Evolutionary conservation across 1,139 yeast genomes (phyloP).

Genomic region (Geotrichum europaeum): DNA sequence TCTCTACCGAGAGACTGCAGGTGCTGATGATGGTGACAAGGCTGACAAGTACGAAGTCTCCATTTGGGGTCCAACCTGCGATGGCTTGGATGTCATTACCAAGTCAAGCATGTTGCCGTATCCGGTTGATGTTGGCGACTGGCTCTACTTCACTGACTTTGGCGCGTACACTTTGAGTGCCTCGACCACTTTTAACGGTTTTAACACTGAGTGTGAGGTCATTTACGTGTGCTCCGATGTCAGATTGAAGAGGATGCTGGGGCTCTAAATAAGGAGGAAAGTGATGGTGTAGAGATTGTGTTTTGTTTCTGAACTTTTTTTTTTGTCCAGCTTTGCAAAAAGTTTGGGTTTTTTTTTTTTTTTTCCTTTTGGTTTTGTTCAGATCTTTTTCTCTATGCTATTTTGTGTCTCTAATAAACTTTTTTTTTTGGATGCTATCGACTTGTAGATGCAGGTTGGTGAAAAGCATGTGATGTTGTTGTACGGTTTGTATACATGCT

Average conservation of each 20-base stretch:
- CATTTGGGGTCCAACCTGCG: conserved; percentile 98
- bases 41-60: conserved; percentile 40
- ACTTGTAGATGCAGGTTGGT: no score
- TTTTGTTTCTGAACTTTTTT: background rate
- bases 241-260: conserved; percentile 17
- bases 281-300: background rate
- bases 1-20: conserved; percentile 38
- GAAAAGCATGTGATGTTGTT: no score
- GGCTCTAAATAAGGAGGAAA: conserved; percentile 2
- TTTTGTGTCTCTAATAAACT: background rate
- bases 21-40: conserved; percentile 19
- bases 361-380: background rate
- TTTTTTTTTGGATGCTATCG: background rate
- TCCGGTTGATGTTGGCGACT: conserved; percentile 76
- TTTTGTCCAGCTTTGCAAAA: background rate
- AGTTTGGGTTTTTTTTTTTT: conserved; percentile 1
- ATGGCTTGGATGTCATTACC: conserved; percentile 84
- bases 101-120: conserved; percentile 47
- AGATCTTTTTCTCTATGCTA: background rate
- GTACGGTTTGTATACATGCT: no score
- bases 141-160: conserved; percentile 76
- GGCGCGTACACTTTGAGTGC: conserved; percentile 97
- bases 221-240: conserved; percentile 52
- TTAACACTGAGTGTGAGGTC: conserved; percentile 55
- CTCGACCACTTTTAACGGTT: conserved; percentile 81